phyloP scores from a whole-genome alignment of 768 basidiomycete genomes.

The Suillus discolor region DNA sequence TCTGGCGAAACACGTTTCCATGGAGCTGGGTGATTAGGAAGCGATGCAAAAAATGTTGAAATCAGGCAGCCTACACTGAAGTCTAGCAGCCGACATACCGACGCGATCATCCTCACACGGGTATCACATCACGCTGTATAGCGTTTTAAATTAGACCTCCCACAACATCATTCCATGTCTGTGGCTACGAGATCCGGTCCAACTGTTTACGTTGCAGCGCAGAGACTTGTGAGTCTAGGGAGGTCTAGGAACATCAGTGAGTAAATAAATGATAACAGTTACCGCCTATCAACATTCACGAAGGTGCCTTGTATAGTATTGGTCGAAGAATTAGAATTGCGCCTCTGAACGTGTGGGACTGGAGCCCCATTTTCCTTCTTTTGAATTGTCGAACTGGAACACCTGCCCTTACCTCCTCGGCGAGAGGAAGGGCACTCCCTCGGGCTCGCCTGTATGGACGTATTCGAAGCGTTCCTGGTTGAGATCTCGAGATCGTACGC shows the following conservation, averaged over 20 bases:
- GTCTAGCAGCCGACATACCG: not conserved
- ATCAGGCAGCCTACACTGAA: constrained; percentile 1
- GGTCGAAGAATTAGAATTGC: not conserved
- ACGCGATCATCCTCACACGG: not conserved
- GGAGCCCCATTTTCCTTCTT: not conserved
- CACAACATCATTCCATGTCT: not conserved
- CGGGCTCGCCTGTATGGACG: not conserved
- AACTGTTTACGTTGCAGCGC: not conserved
- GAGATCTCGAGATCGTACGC: not conserved
- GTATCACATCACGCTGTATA: not conserved
- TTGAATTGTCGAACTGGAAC: not conserved
- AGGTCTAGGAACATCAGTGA: not conserved
- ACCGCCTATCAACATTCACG: not conserved
- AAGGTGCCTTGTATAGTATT: constrained; percentile 6
- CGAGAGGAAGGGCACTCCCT: not conserved
- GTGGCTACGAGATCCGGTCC: not conserved
- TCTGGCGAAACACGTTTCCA: constrained; percentile 11
- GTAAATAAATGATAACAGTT: not conserved
- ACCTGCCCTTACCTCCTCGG: not conserved
- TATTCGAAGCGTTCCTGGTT: not conserved
- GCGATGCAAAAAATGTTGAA: constrained; percentile 28
- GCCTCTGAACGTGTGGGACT: not conserved
- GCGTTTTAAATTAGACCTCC: not conserved
- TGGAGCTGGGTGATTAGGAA: constrained; percentile 20
- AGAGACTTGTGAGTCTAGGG: not conserved